Evolutionary conservation across 768 basidiomycete species (phyloP), one percentile per base, ranked within the genome.

Genomic region (Megacollybia marginata): DNA sequence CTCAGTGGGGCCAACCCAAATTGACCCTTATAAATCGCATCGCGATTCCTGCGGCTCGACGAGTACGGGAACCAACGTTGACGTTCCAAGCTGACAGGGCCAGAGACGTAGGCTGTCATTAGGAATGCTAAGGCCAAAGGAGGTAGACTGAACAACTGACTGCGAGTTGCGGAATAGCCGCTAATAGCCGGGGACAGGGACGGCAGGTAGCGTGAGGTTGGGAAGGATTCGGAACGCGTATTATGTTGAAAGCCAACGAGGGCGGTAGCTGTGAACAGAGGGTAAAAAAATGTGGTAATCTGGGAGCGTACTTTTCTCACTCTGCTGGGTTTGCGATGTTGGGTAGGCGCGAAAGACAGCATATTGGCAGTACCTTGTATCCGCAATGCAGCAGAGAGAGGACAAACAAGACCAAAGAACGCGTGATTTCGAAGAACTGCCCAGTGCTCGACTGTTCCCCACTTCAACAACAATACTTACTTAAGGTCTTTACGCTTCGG

Each of bases 151-250:
- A 76, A 71, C 2, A 80, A 65, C 55, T 80, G 78, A 15, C 72
- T 73, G 23, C 60, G 55, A 28, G 71, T 66, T 1, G 69, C 67
- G 8, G 63, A 64, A 55, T 72, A 77, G n/a, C n/a, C n/a, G n/a
- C n/a, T n/a, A n/a, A n/a, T n/a, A n/a, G 10, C 76, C 78, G 9
- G 79, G 68, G 16, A 65, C 65, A 1, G 69, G 58, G 5, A 83
- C 72, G 60, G 84, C 79, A 2, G 78, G 78, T 0, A 82, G 82
- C 4, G 73, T 67, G 63, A 85, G 83, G 48, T 80, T 72, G 33
- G 52, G 50, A 28, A 58, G 54, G 31, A 54, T 4, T 40, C 60
- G 55, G 68, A 69, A 50, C 10, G 4, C 19, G 70, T 62, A 20
- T 64, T 60, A 49, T 66, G 65, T 8, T 20, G 33, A 12, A 28